Percentiles rank a stretch among this genome's conserved stretches.
Conservation (phyloP, 2,329 filamentous ascomycete species). For the Colletotrichum abscissum region DNA sequence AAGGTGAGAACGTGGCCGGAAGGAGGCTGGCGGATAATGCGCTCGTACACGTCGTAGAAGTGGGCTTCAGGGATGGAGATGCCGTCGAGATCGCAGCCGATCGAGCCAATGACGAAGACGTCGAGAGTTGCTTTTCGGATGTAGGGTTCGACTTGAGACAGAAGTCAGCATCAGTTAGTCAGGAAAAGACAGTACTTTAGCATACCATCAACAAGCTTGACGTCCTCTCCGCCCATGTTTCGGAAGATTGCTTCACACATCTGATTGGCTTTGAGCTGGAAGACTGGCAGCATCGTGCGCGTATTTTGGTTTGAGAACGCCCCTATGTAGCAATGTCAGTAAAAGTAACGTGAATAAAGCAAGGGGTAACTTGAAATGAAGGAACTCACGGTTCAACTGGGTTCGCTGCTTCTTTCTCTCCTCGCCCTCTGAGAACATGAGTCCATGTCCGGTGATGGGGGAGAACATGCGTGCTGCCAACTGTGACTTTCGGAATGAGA, state of each 20-base stretch:
- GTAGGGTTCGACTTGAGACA: slow-evolving; percentile 39
- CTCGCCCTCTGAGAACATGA: slow-evolving; percentile 51
- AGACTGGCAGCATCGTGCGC: slow-evolving; percentile 50
- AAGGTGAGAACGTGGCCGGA: slow-evolving; percentile 44
- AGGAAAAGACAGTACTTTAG: background rate
- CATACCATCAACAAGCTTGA: slow-evolving; percentile 42
- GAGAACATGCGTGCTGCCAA: slow-evolving; percentile 46
- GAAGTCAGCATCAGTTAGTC: background rate
- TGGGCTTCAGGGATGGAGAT: slow-evolving; percentile 37
- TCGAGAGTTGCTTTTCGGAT: slow-evolving; percentile 48
- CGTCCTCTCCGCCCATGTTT: slow-evolving; percentile 37
- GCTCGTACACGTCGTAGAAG: slow-evolving; percentile 46
- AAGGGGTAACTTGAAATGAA: background rate
- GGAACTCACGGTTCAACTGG: slow-evolving; percentile 42
- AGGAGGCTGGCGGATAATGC: slow-evolving; percentile 44
- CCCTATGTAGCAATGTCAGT: slow-evolving; percentile 29
- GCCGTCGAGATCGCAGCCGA: slow-evolving; percentile 47
- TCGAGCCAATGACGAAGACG: slow-evolving; percentile 45
- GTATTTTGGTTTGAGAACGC: slow-evolving; percentile 50
- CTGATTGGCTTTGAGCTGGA: slow-evolving; percentile 45
- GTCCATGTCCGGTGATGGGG: slow-evolving; percentile 48
- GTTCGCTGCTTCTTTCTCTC: slow-evolving; percentile 48
- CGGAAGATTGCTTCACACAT: slow-evolving; percentile 45
- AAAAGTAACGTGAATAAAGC: background rate
- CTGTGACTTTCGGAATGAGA: slow-evolving; percentile 50